phyloP scores from a whole-genome alignment of 768 basidiomycete genomes.

The Suillus cothurnatus region DNA sequence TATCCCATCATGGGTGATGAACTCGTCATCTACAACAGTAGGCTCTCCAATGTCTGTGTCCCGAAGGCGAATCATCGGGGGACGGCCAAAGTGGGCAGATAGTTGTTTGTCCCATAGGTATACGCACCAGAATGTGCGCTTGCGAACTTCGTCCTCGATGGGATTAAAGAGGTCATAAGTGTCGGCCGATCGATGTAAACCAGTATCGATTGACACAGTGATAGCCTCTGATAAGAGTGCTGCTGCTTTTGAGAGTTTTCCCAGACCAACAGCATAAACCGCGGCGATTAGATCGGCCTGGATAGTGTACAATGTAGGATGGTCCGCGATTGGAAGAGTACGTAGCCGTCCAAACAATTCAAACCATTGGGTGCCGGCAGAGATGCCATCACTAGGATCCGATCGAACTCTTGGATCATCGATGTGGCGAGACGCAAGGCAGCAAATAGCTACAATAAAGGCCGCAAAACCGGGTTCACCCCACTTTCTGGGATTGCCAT shows the following conservation, averaged over 20 bases:
- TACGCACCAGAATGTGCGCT: slow-evolving; percentile 95
- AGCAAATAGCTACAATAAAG: slow-evolving; percentile 92
- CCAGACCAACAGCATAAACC: slow-evolving; percentile 89
- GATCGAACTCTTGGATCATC: slow-evolving; percentile 90
- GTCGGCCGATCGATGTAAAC: slow-evolving; percentile 85
- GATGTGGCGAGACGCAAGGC: slow-evolving; percentile 88
- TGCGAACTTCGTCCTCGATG: slow-evolving; percentile 89
- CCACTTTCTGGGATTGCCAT: slow-evolving; percentile 94
- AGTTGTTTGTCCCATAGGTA: slow-evolving; percentile 98
- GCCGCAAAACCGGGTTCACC: slow-evolving; percentile 93
- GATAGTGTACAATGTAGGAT: slow-evolving; percentile 89
- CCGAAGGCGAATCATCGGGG: slow-evolving; percentile 81
- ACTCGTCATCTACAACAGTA: slow-evolving; percentile 85
- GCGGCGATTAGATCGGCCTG: slow-evolving; percentile 92
- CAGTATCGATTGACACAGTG: slow-evolving; percentile 87
- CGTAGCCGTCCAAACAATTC: slow-evolving; percentile 85
- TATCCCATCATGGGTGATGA: slow-evolving; percentile 74
- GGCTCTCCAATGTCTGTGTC: slow-evolving; percentile 95
- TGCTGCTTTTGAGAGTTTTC: slow-evolving; percentile 85
- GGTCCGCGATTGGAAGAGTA: slow-evolving; percentile 86
- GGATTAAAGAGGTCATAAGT: slow-evolving; percentile 86
- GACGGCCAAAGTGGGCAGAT: slow-evolving; percentile 85
- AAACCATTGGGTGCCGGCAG: slow-evolving; percentile 90
- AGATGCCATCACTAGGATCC: slow-evolving; percentile 80
- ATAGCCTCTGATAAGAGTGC: slow-evolving; percentile 84